These are phyloP conservation scores for Dendrocalamus latiflorus DNA, from an alignment of 202 grass and related monocot species.

Conservation along the genomic window DNA sequence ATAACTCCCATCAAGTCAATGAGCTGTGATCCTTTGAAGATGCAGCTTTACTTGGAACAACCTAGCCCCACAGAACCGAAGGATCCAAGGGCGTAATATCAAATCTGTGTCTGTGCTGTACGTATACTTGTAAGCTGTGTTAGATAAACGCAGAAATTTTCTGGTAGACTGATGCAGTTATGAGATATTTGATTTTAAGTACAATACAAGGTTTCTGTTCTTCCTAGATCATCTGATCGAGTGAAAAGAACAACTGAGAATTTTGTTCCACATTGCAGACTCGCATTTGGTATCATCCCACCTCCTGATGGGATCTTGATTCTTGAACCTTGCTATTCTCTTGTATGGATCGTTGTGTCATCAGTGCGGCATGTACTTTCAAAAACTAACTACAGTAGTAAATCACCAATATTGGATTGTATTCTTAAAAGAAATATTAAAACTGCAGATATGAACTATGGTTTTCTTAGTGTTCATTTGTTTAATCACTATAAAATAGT, in stretches of 20 bases:
- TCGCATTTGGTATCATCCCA: not conserved
- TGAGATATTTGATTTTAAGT: not conserved
- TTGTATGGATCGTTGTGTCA: not conserved
- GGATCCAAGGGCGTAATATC: not conserved
- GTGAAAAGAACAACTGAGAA: not conserved
- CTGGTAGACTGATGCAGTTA: not conserved
- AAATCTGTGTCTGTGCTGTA: not conserved
- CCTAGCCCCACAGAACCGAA: slow-evolving; percentile 53
- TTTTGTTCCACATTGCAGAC: not conserved
- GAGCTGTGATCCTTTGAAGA: slow-evolving; percentile 64
- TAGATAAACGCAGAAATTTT: not conserved
- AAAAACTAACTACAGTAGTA: no score
- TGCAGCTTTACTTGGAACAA: slow-evolving; percentile 90
- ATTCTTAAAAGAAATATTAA: no score
- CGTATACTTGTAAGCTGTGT: not conserved
- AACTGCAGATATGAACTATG: no score
- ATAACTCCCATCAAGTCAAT: slow-evolving; percentile 92
- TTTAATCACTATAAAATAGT: no score
- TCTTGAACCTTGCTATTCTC: not conserved
- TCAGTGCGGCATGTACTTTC: no score
- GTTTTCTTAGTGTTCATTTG: no score
- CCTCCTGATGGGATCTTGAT: not conserved
- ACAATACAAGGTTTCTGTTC: not conserved
- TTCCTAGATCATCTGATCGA: not conserved
- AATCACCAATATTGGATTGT: no score